Percentiles rank a stretch among this genome's conserved stretches.
Evolutionary conservation across 257 asterid species (phyloP).

Genomic region (Lantana camara): DNA sequence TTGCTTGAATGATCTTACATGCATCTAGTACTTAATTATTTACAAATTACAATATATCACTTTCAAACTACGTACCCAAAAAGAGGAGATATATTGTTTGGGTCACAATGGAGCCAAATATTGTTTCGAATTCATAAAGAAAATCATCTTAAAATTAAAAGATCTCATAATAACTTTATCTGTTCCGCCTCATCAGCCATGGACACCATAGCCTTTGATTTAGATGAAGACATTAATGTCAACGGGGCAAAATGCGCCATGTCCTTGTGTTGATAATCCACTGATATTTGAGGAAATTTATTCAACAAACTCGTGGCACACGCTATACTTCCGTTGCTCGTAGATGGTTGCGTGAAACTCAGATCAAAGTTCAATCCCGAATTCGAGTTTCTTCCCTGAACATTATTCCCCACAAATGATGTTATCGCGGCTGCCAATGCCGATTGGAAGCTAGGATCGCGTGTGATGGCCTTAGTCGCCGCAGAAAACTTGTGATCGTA

Average conservation of each 20-base stretch:
- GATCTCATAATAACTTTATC: conserved; percentile 22
- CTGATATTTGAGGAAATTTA: conserved; percentile 27
- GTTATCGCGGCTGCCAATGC: conserved; percentile 46
- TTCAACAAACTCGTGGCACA: conserved; percentile 31
- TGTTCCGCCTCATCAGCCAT: conserved; percentile 29
- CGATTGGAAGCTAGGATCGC: conserved; percentile 40
- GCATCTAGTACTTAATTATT: conserved; percentile 4
- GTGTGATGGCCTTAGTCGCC: conserved; percentile 37
- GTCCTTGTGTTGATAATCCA: conserved; percentile 22
- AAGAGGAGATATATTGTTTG: not conserved
- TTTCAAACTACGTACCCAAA: not conserved
- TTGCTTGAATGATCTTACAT: not conserved
- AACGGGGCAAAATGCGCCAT: conserved; percentile 26
- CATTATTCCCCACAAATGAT: conserved; percentile 36
- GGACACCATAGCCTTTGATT: conserved; percentile 21
- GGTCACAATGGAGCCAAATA: not conserved
- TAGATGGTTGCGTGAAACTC: conserved; percentile 30
- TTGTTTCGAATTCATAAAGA: not conserved
- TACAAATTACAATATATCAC: conserved; percentile 21
- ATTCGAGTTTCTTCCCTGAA: conserved; percentile 25
- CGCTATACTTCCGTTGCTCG: conserved; percentile 25
- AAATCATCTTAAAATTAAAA: not conserved
- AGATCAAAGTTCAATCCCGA: conserved; percentile 23
- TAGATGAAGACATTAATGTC: conserved; percentile 19
- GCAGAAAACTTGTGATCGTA: conserved; percentile 32